Percentiles rank a stretch among this genome's conserved stretches.
Evolutionary conservation across 345 rosid genomes (phyloP).

Genomic region (Clarkia xantiana): DNA sequence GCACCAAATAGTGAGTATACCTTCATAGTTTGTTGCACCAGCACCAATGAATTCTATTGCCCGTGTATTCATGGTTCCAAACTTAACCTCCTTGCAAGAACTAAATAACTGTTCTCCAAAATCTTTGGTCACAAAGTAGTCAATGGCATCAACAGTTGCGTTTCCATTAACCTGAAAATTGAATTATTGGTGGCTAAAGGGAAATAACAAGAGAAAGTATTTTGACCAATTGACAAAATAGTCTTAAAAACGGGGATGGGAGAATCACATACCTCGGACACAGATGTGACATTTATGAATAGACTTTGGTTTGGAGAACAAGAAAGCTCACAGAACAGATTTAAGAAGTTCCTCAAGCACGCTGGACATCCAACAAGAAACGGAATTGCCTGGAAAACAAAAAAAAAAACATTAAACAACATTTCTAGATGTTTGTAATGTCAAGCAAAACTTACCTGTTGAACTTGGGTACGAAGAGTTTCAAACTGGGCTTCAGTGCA

Average conservation of each 20-base stretch:
- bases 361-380: slow-evolving; percentile 98
- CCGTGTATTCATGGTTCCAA: slow-evolving; percentile 93
- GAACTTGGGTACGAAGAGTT: slow-evolving; percentile 76
- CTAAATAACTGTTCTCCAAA: slow-evolving; percentile 83
- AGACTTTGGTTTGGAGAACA: slow-evolving; percentile 91
- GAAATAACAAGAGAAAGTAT: too few species aligned
- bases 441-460: slow-evolving; percentile 37
- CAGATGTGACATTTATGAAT: slow-evolving; percentile 77
- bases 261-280: slow-evolving; percentile 51
- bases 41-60: slow-evolving; percentile 85
- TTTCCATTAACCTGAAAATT: slow-evolving; percentile 57
- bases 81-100: slow-evolving; percentile 94
- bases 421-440: too few species aligned
- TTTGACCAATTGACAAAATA: not conserved
- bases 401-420: not conserved
- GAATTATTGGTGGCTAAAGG: not conserved
- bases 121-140: slow-evolving; percentile 45
- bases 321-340: slow-evolving; percentile 83
- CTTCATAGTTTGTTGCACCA: slow-evolving; percentile 77
- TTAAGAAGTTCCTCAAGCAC: slow-evolving; percentile 90
- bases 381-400: slow-evolving; percentile 73
- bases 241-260: not conserved
- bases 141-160: slow-evolving; percentile 75
- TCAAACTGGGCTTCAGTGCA: slow-evolving; percentile 87
- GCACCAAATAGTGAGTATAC: slow-evolving; percentile 19